These are phyloP conservation scores for Syzygium oleosum DNA, from an alignment of 345 rosid genomes.

Conservation along the genomic window DNA sequence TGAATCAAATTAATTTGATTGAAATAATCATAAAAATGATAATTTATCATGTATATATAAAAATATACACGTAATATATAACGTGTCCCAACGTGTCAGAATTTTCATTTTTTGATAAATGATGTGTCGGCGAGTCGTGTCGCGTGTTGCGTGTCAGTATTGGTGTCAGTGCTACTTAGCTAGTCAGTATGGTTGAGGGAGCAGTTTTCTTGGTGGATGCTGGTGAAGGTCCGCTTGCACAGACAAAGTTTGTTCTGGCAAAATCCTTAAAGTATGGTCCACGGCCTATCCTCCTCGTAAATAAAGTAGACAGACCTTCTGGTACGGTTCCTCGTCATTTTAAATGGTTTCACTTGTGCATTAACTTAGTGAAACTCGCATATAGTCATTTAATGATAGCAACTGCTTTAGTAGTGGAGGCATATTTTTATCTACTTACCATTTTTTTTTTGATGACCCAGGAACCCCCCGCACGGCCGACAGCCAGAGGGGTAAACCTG, in stretches of 20 bases:
- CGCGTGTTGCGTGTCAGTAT: too few species aligned
- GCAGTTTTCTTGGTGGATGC: constrained; percentile 98
- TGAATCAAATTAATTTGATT: too few species aligned
- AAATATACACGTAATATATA: too few species aligned
- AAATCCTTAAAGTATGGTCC: constrained; percentile 94
- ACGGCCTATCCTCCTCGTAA: constrained; percentile 81
- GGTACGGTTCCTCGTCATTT: constrained; percentile 34
- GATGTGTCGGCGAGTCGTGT: too few species aligned
- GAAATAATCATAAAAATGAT: too few species aligned
- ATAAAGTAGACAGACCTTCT: constrained; percentile 92
- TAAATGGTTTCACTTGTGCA: background rate
- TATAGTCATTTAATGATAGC: background rate
- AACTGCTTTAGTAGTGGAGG: background rate
- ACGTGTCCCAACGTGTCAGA: too few species aligned
- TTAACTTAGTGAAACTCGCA: background rate
- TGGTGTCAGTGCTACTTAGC: too few species aligned
- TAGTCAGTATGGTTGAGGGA: constrained; percentile 79
- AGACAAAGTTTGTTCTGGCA: constrained; percentile 95
- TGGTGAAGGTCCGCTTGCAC: constrained; percentile 99
- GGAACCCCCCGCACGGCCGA: too few species aligned
- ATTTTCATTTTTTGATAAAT: too few species aligned
- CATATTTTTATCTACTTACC: background rate
- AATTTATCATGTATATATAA: too few species aligned
- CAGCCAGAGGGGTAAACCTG: too few species aligned
- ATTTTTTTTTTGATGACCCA: too few species aligned